Percentiles rank a stretch among this genome's conserved stretches.
phyloP scores from a whole-genome alignment of 257 asterid species.

The Ehretia macrophylla region DNA sequence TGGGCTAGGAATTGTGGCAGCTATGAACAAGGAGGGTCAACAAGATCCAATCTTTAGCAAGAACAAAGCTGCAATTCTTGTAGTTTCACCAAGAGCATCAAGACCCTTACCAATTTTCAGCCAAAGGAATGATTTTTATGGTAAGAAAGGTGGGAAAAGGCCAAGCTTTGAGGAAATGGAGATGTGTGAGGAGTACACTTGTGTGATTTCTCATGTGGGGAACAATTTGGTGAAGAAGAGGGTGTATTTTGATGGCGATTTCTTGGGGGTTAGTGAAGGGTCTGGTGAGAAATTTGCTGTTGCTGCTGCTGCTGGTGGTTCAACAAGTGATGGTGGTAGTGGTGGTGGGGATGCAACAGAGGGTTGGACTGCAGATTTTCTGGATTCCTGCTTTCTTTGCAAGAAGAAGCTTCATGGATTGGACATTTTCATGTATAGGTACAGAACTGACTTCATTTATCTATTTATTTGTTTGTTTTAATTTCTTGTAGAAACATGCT shows the following conservation, averaged over 20 bases:
- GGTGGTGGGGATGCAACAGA: no score
- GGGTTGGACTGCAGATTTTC: not conserved
- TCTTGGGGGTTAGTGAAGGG: conserved; percentile 25
- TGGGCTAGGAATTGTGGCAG: conserved; percentile 80
- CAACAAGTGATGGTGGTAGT: not conserved
- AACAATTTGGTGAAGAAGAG: conserved; percentile 46
- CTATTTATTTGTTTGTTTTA: not conserved
- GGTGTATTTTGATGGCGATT: conserved; percentile 55
- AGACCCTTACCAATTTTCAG: conserved; percentile 40
- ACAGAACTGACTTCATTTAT: not conserved
- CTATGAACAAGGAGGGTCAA: conserved; percentile 23
- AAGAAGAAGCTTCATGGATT: conserved; percentile 75
- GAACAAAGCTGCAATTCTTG: conserved; percentile 34
- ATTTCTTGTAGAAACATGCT: no score
- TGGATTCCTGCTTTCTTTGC: conserved; percentile 36
- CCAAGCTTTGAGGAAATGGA: conserved; percentile 46
- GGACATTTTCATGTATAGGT: conserved; percentile 95
- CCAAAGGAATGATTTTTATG: conserved; percentile 4
- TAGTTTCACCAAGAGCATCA: conserved; percentile 52
- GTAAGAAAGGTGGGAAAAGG: conserved; percentile 6
- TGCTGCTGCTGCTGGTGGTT: not conserved
- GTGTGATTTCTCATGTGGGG: conserved; percentile 71
- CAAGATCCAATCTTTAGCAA: conserved; percentile 25
- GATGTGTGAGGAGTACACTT: conserved; percentile 72
- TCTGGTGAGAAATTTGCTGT: conserved; percentile 10